These are phyloP conservation scores for Colletotrichum magnum DNA, from an alignment of 2,329 filamentous ascomycete genomes.

Conservation along the genomic window DNA sequence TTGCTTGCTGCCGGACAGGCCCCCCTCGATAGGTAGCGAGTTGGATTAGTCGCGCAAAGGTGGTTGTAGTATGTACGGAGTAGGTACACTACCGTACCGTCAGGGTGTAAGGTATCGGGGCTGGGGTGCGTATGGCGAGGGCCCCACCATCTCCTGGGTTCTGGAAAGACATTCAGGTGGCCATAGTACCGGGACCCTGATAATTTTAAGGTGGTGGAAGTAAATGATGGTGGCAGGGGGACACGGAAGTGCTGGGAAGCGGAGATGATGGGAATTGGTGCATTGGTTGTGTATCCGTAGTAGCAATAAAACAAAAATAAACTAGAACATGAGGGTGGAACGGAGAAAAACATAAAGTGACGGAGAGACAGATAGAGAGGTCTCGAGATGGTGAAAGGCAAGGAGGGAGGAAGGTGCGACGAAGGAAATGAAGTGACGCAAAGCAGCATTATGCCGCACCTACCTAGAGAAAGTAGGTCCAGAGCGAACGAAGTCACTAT, in stretches of 20 bases:
- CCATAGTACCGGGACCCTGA: conserved; percentile 39
- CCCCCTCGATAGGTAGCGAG: conserved; percentile 4
- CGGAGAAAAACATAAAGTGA: too few relatives aligned
- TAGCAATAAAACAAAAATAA: conserved; percentile 3
- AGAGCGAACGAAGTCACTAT: neutral
- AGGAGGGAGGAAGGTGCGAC: neutral
- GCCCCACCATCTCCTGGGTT: conserved; percentile 34
- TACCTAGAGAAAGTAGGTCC: too few relatives aligned
- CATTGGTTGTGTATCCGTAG: too few relatives aligned
- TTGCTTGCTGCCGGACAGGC: conserved; percentile 27
- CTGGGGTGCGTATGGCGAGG: conserved; percentile 22
- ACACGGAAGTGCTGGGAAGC: conserved; percentile 20
- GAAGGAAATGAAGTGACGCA: neutral
- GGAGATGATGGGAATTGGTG: conserved; percentile 14
- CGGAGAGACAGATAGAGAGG: neutral
- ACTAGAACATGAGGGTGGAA: conserved; percentile 5
- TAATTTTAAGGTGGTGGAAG: conserved; percentile 39
- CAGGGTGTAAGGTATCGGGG: conserved; percentile 17
- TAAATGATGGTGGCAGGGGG: conserved; percentile 36
- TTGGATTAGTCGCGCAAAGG: neutral
- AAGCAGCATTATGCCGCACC: neutral
- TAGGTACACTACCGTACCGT: neutral
- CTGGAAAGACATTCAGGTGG: conserved; percentile 40
- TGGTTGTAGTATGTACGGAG: neutral
- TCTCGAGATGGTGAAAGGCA: neutral